These are phyloP conservation scores for Pseudopediastrum boryanum DNA, from an alignment of 139 green algal species.

Conservation along the genomic window DNA sequence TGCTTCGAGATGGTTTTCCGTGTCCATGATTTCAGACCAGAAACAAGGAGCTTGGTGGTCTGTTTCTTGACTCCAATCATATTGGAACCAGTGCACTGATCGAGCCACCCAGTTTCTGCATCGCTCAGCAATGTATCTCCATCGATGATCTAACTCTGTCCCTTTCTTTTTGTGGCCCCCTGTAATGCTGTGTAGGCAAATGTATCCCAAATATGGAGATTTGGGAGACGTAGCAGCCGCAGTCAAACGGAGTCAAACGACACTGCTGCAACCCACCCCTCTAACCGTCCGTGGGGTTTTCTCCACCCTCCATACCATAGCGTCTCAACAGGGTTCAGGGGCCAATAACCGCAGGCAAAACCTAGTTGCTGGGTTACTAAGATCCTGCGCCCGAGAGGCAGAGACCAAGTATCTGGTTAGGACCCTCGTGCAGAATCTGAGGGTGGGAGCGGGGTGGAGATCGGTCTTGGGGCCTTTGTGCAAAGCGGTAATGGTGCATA, in stretches of 20 bases:
- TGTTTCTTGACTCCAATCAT: no score
- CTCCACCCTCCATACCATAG: slow-evolving; percentile 26
- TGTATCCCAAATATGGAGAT: slow-evolving; percentile 82
- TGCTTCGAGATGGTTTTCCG: no score
- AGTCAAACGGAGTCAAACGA: slow-evolving; percentile 69
- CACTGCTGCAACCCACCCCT: slow-evolving; percentile 61
- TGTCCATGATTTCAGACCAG: no score
- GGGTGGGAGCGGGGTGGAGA: slow-evolving; percentile 87
- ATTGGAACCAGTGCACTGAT: no score
- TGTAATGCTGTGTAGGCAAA: no score
- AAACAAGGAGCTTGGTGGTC: no score
- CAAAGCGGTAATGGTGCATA: slow-evolving; percentile 60
- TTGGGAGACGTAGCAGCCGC: slow-evolving; percentile 79
- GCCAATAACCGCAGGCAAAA: slow-evolving; percentile 54
- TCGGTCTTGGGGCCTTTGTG: slow-evolving; percentile 79
- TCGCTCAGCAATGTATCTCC: no score
- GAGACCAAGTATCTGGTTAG: slow-evolving; percentile 82
- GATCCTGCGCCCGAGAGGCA: slow-evolving; percentile 55
- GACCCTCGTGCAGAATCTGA: slow-evolving; percentile 81
- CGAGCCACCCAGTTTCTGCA: no score
- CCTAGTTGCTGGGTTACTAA: slow-evolving; percentile 66
- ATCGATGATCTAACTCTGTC: no score
- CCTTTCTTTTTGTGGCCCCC: no score
- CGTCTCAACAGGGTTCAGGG: background rate
- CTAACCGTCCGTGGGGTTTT: slow-evolving; percentile 75